Percentiles rank a stretch among this genome's conserved stretches.
Evolutionary conservation across 805 yeast genomes (phyloP).

Genomic region (Cyberlindnera xishuangbannaensis): DNA sequence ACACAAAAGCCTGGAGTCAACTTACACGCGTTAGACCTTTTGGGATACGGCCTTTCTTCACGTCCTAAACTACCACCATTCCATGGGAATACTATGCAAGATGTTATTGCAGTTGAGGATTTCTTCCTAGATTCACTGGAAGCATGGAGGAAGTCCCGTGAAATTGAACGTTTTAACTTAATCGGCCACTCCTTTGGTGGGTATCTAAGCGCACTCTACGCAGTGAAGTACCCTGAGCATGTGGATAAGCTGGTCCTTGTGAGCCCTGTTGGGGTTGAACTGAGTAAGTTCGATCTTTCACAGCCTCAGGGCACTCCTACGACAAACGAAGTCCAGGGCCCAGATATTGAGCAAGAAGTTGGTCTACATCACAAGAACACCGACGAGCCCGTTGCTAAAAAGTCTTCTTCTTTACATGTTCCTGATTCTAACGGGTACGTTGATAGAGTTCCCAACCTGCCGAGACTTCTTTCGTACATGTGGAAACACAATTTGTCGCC

Average conservation of each 20-base stretch:
- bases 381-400: conserved; percentile 15
- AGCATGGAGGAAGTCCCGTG: conserved; percentile 45
- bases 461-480: conserved; percentile 32
- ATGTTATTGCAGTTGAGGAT: conserved; percentile 27
- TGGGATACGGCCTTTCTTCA: conserved; percentile 59
- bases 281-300: conserved; percentile 35
- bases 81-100: conserved; percentile 20
- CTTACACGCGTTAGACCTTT: conserved; percentile 54
- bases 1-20: conserved; percentile 45
- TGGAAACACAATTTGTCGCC: conserved; percentile 57
- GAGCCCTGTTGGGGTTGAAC: conserved; percentile 72
- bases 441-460: conserved; percentile 29
- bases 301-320: neutral
- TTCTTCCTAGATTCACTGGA: conserved; percentile 46
- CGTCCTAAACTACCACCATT: conserved; percentile 36
- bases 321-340: conserved; percentile 17
- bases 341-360: conserved; percentile 29
- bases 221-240: conserved; percentile 47
- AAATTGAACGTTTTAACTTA: conserved; percentile 47
- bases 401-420: conserved; percentile 20
- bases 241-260: conserved; percentile 49
- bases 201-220: conserved; percentile 54
- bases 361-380: conserved; percentile 16
- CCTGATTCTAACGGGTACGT: conserved; percentile 30
- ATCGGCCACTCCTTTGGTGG: conserved; percentile 74